These are phyloP conservation scores for Penicillium sp. DNA, from an alignment of 2,329 filamentous ascomycete genomes.

Conservation along the genomic window DNA sequence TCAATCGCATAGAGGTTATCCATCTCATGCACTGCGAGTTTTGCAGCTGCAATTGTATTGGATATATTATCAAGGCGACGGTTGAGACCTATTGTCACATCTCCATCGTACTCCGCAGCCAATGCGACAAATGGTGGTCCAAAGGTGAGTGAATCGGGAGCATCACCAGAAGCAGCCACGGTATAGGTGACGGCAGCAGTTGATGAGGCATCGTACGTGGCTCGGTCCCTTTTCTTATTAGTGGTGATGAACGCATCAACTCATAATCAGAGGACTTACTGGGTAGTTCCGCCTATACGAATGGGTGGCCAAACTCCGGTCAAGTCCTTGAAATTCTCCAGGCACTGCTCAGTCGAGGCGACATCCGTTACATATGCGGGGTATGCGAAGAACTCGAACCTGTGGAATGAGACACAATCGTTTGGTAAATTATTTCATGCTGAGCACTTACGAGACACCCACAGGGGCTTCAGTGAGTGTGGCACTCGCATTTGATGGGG, in stretches of 20 bases:
- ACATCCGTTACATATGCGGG: conserved; percentile 57
- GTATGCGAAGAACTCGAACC: conserved; percentile 52
- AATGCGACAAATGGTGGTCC: conserved; percentile 54
- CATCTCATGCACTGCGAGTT: conserved; percentile 46
- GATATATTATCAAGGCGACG: conserved; percentile 52
- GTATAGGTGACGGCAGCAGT: conserved; percentile 52
- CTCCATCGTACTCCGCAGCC: conserved; percentile 50
- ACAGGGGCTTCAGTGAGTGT: neutral
- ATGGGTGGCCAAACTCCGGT: conserved; percentile 55
- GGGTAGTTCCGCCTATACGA: conserved; percentile 60
- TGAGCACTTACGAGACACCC: neutral
- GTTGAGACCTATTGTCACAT: conserved; percentile 54
- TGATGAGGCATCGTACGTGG: conserved; percentile 50
- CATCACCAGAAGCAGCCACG: conserved; percentile 50
- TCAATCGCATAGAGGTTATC: conserved; percentile 55
- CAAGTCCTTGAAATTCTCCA: conserved; percentile 52
- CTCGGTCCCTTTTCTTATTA: conserved; percentile 45
- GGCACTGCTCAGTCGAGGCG: conserved; percentile 51
- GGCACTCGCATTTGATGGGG: neutral
- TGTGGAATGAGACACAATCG: neutral
- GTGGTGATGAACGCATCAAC: neutral
- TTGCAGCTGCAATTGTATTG: conserved; percentile 57
- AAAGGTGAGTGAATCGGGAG: conserved; percentile 52
- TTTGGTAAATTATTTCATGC: conserved; percentile 39
- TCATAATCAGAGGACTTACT: conserved; percentile 32